Evolutionary conservation across 2,329 filamentous ascomycete species (phyloP).

Genomic region (Neopestalotiopsis sp.): DNA sequence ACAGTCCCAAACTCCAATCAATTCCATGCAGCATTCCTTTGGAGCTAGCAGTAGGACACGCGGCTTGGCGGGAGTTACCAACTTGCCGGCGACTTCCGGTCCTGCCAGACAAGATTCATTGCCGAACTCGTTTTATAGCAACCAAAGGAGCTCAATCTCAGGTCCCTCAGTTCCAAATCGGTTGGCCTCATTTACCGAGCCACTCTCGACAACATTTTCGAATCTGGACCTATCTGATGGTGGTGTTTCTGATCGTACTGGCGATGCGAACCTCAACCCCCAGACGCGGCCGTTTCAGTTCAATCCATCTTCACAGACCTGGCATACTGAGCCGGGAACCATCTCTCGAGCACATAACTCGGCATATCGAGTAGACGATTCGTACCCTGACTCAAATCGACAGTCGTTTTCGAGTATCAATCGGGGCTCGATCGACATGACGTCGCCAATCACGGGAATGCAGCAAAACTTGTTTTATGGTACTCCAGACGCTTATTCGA

Average conservation of each 20-base stretch:
- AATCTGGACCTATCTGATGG: slow-evolving; percentile 39
- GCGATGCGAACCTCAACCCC: slow-evolving; percentile 24
- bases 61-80: slow-evolving; percentile 37
- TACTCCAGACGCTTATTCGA: slow-evolving; percentile 31
- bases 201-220: slow-evolving; percentile 40
- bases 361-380: slow-evolving; percentile 34
- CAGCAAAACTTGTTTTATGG: slow-evolving; percentile 32
- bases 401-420: slow-evolving; percentile 32
- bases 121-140: slow-evolving; percentile 17
- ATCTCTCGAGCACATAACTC: slow-evolving; percentile 26
- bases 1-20: slow-evolving; percentile 26
- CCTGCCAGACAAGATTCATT: slow-evolving; percentile 19
- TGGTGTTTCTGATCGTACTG: slow-evolving; percentile 22
- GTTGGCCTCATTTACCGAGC: slow-evolving; percentile 47
- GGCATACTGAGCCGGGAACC: slow-evolving; percentile 41
- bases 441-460: slow-evolving; percentile 33
- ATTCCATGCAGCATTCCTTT: slow-evolving; percentile 21
- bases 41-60: neutral
- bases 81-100: slow-evolving; percentile 24
- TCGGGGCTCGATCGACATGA: slow-evolving; percentile 45
- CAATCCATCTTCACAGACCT: slow-evolving; percentile 53
- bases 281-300: slow-evolving; percentile 46
- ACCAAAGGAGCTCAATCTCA: slow-evolving; percentile 32
- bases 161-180: slow-evolving; percentile 49
- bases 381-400: slow-evolving; percentile 37